Conservation (phyloP, 345 rosid species). For the Camelina sativa region DNA sequence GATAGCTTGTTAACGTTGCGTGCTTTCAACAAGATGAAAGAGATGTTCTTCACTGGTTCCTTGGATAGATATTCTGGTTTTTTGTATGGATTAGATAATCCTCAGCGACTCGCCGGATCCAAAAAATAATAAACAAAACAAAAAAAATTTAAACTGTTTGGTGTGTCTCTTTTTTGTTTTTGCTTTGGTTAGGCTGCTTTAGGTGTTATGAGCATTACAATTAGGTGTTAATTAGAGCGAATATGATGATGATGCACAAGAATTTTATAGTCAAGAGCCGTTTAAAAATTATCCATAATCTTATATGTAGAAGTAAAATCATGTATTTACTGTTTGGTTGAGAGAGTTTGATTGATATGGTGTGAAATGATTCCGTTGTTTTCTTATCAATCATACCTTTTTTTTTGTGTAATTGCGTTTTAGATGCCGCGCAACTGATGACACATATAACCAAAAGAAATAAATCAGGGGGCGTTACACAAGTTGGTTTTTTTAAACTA, state of each 20-base stretch:
- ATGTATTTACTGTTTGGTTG: background rate
- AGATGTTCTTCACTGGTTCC: constrained; percentile 61
- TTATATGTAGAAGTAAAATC: background rate
- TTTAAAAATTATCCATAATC: background rate
- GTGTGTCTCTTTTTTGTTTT: background rate
- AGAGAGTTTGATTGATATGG: background rate
- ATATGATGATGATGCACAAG: background rate
- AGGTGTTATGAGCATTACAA: background rate
- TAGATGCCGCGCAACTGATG: background rate
- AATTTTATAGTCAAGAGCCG: background rate
- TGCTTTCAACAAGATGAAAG: constrained; percentile 74
- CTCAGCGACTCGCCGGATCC: constrained; percentile 22
- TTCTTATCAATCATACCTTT: background rate
- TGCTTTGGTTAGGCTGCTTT: background rate
- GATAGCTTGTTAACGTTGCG: constrained; percentile 84
- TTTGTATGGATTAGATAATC: constrained; percentile 78
- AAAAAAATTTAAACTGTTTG: background rate
- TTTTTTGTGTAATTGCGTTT: background rate
- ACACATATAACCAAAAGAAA: background rate
- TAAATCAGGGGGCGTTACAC: too few species aligned
- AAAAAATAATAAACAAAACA: background rate
- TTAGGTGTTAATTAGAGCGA: background rate
- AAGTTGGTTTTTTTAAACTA: too few species aligned
- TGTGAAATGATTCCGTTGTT: background rate
- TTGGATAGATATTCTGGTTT: constrained; percentile 64